These are phyloP conservation scores for Brachypodium distachyon DNA, from an alignment of 202 grass and related monocot genomes.

Conservation along the genomic window DNA sequence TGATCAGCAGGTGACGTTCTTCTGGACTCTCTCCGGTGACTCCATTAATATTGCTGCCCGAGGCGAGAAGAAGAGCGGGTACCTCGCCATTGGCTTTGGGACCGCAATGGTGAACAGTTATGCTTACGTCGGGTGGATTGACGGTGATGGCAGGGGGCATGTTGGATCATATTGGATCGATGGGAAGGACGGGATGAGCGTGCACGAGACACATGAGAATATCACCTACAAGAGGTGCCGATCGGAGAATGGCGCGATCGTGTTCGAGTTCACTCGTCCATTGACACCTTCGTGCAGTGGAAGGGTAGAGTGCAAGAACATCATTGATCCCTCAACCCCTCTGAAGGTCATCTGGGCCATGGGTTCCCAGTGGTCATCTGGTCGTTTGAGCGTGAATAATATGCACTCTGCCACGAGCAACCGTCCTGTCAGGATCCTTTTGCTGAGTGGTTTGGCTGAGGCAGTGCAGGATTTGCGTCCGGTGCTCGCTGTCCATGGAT, in stretches of 20 bases:
- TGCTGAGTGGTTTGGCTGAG: slow-evolving; percentile 66
- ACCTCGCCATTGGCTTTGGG: slow-evolving; percentile 82
- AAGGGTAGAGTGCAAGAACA: slow-evolving; percentile 79
- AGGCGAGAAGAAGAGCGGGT: slow-evolving; percentile 88
- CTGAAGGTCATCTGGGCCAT: slow-evolving; percentile 89
- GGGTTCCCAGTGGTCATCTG: slow-evolving; percentile 72
- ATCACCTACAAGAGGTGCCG: slow-evolving; percentile 63
- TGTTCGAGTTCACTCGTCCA: slow-evolving; percentile 78
- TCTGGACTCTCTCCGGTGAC: slow-evolving; percentile 78
- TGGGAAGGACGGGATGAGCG: slow-evolving; percentile 51
- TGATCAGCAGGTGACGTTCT: slow-evolving; percentile 85
- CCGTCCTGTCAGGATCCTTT: slow-evolving; percentile 49
- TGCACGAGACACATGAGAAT: slow-evolving; percentile 67
- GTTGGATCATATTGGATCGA: slow-evolving; percentile 83
- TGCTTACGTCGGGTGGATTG: slow-evolving; percentile 89
- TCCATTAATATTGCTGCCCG: slow-evolving; percentile 76
- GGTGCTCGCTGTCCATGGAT: slow-evolving; percentile 81
- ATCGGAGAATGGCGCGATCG: slow-evolving; percentile 63
- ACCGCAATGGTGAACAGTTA: slow-evolving; percentile 80
- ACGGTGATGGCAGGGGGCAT: slow-evolving; percentile 56
- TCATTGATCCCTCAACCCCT: slow-evolving; percentile 77
- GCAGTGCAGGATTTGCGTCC: slow-evolving; percentile 75
- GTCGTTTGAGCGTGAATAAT: slow-evolving; percentile 42
- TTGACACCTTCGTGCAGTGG: slow-evolving; percentile 58
- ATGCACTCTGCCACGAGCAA: slow-evolving; percentile 95